A percentile compares a stretch with the other conserved stretches of the same genome.
Conservation (phyloP, 2,329 filamentous ascomycete species). For the Sclerotinia subarctica region DNA sequence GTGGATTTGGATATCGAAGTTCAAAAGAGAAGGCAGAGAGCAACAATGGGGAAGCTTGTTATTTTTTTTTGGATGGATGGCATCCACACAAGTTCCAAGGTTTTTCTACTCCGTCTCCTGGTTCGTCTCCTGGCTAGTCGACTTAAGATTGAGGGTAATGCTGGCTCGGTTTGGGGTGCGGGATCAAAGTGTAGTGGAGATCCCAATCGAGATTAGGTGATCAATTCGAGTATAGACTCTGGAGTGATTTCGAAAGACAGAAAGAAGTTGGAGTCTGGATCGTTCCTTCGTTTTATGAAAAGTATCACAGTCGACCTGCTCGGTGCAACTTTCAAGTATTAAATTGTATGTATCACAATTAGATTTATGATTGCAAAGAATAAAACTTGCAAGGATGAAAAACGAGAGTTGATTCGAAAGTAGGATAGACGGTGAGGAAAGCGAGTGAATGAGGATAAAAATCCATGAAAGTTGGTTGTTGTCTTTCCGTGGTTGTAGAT, state of each 20-base stretch:
- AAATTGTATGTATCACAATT: neutral
- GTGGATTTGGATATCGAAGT: conserved; percentile 5
- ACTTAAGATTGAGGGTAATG: neutral
- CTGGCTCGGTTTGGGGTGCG: neutral
- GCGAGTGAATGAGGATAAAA: conserved; percentile 1
- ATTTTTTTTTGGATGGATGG: neutral
- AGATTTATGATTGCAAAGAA: neutral
- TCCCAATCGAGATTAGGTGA: neutral
- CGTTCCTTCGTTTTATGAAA: conserved; percentile 12
- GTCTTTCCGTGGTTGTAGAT: neutral
- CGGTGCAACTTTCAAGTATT: neutral
- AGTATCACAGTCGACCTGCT: neutral
- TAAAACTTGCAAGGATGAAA: neutral
- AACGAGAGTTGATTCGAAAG: neutral
- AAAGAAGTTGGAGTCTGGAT: conserved; percentile 11
- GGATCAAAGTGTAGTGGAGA: conserved; percentile 9
- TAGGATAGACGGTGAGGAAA: neutral
- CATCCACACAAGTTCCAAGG: conserved; percentile 11
- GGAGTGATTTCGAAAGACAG: neutral
- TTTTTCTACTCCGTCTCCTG: neutral
- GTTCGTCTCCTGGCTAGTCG: neutral
- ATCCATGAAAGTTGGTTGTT: neutral
- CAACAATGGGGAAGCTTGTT: conserved; percentile 8
- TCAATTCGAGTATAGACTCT: neutral
- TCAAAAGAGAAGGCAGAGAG: neutral